A percentile compares a stretch with the other conserved stretches of the same genome.
phyloP scores from a whole-genome alignment of 192 early-diverging fungal genomes.

The Umbelopsis vinacea region DNA sequence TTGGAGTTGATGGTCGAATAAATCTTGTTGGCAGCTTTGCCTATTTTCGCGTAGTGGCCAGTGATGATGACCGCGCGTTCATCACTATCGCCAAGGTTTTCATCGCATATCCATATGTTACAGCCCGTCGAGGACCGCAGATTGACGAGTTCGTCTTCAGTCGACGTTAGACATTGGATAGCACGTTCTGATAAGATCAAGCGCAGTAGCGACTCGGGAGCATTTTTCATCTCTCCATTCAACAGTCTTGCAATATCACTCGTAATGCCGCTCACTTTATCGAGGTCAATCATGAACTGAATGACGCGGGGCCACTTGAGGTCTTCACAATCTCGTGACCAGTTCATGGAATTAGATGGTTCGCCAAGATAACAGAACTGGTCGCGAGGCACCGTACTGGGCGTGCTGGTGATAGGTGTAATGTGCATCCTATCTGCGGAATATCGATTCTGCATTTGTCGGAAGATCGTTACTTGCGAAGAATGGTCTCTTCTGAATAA shows the following conservation, averaged over 20 bases:
- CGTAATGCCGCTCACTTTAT: neutral
- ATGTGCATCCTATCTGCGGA: neutral
- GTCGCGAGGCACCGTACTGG: neutral
- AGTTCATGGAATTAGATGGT: neutral
- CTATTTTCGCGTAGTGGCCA: neutral
- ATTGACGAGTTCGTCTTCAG: neutral
- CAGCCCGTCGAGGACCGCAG: neutral
- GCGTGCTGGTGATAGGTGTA: neutral
- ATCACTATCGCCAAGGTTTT: constrained; percentile 6
- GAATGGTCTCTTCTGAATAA: constrained; percentile 1
- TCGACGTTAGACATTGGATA: neutral
- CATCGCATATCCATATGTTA: neutral
- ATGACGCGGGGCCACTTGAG: constrained; percentile 5
- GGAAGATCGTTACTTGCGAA: neutral
- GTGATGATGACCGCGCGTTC: constrained; percentile 2
- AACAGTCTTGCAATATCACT: constrained; percentile 7
- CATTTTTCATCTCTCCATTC: neutral
- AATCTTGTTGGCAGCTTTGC: neutral
- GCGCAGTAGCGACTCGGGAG: neutral
- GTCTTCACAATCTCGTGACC: neutral
- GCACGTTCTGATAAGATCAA: neutral
- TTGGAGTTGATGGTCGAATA: constrained; percentile 13
- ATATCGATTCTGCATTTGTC: neutral
- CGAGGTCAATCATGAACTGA: neutral
- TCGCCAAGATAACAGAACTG: neutral